Evolutionary conservation across 2,329 filamentous ascomycete genomes (phyloP), one percentile per base, ranked within the genome.

Genomic region (Eutypa lata): DNA sequence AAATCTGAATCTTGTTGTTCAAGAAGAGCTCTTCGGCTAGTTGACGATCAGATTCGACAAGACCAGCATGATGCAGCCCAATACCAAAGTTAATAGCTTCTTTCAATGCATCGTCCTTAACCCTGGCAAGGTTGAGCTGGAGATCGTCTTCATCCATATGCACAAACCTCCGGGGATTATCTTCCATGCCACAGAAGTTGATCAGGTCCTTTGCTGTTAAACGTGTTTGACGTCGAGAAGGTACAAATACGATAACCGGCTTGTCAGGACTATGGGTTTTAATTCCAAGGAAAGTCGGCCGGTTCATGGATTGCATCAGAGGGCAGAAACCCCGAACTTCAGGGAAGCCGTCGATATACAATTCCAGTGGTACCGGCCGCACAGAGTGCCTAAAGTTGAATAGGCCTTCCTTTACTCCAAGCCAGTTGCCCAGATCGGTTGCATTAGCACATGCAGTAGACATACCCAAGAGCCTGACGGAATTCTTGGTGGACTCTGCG

Each of bases 351-450:
- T 99, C 94, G 60, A 99, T 99, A 71, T 90, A 99, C 43, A 97
- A 90, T 69, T 99, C 93, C 38, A 99, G 73, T 0, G 95, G 94
- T 10, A 99, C 95, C 2, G 95, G 94, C 22, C 94, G 90, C 35
- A 99, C 95, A 0, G 92, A 97, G 67, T 99, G 94, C 26, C 91
- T 84, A 73, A 99, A 99, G 72, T 99, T 99, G 81, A 96, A 99
- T 22, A 99, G 73, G 0, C 88, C 93, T 65, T 96, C 89, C 67
- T 96, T 97, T 38, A 99, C 95, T 46, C 94, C 94, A 2, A 99
- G 81, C 94, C 94, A 99, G 65, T 96, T 97, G 2, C 83, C 95
- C 35, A 99, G 79, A 69, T 99, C 95, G 14, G 84, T 89, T 2
- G 95, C 94, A 67, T 99, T 99, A 14, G 94, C 94, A 64, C 93